These are phyloP conservation scores for Centrapalus pauciflorus DNA, from an alignment of 129 eudicot genomes.

Conservation along the genomic window DNA sequence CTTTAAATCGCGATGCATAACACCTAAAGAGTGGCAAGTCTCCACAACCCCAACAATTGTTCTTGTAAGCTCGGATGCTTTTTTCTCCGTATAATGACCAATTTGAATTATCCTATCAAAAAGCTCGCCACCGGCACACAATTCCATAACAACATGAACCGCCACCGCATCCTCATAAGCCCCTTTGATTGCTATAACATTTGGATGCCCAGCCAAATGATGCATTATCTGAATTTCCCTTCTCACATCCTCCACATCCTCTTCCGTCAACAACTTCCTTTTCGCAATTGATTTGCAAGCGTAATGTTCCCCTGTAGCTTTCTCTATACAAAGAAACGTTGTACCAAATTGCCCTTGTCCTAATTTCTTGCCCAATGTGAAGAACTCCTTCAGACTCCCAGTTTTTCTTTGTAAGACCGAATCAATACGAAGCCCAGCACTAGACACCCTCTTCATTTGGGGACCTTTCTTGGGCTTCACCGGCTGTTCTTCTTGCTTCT, in stretches of 20 bases:
- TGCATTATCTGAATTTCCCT: slow-evolving; percentile 98
- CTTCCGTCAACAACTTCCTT: slow-evolving; percentile 78
- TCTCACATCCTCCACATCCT: slow-evolving; percentile 94
- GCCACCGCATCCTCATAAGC: slow-evolving; percentile 94
- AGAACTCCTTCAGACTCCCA: slow-evolving; percentile 70
- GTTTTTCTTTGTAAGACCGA: slow-evolving; percentile 74
- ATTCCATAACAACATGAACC: slow-evolving; percentile 91
- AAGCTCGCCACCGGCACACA: slow-evolving; percentile 94
- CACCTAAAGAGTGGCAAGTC: slow-evolving; percentile 88
- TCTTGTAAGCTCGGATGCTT: slow-evolving; percentile 88
- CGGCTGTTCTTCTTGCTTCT: slow-evolving; percentile 29
- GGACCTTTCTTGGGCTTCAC: slow-evolving; percentile 53
- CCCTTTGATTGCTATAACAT: slow-evolving; percentile 85
- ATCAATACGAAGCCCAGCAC: slow-evolving; percentile 79
- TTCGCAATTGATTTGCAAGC: slow-evolving; percentile 97
- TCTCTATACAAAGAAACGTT: slow-evolving; percentile 74
- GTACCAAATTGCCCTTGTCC: slow-evolving; percentile 96
- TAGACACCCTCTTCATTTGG: slow-evolving; percentile 61
- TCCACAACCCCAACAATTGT: slow-evolving; percentile 91
- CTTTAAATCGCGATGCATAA: slow-evolving; percentile 90
- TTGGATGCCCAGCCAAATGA: slow-evolving; percentile 83
- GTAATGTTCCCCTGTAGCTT: slow-evolving; percentile 52
- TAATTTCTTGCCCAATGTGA: slow-evolving; percentile 74
- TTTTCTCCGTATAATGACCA: slow-evolving; percentile 87
- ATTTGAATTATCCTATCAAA: slow-evolving; percentile 88